Evolutionary conservation across 1,139 yeast genomes (phyloP).

Genomic region (Suhomyces ambrosiae): DNA sequence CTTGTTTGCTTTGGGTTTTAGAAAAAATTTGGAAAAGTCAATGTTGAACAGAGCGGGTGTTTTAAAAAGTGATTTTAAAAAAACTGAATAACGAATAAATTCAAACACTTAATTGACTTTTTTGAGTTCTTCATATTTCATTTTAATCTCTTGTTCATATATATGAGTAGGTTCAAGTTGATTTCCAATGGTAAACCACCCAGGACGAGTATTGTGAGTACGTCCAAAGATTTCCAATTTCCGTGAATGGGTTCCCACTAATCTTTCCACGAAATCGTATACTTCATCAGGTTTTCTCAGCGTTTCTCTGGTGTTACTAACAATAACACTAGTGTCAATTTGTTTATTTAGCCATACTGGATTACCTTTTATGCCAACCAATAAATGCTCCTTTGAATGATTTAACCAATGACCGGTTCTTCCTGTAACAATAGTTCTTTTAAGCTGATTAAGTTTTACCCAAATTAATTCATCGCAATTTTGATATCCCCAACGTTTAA

Average conservation of each 20-base stretch:
- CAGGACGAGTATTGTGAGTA: conserved; percentile 80
- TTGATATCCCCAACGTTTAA: conserved; percentile 79
- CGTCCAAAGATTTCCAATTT: conserved; percentile 90
- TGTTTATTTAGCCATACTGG: conserved; percentile 72
- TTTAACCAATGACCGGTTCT: conserved; percentile 97
- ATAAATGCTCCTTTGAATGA: conserved; percentile 88
- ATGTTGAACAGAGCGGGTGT: conserved; percentile 58
- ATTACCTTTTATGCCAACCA: conserved; percentile 81
- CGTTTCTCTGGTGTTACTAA: conserved; percentile 83
- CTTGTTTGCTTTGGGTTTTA: conserved; percentile 66
- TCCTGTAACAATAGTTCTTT: conserved; percentile 90
- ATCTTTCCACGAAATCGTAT: conserved; percentile 81
- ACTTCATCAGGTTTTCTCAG: conserved; percentile 89
- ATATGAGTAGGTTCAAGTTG: conserved; percentile 66
- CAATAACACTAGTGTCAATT: conserved; percentile 74
- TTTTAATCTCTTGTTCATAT: conserved; percentile 58
- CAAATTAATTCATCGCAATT: conserved; percentile 82
- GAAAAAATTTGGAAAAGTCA: conserved; percentile 51
- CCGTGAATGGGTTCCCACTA: conserved; percentile 74
- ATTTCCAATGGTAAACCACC: conserved; percentile 91
- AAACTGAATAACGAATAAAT: neutral
- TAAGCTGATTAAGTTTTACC: conserved; percentile 87
- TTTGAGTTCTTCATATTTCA: conserved; percentile 34
- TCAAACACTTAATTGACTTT: too few species aligned
- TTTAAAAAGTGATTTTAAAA: conserved; percentile 26